These are phyloP conservation scores for Mycena vulgaris DNA, from an alignment of 768 basidiomycete species.

Conservation along the genomic window DNA sequence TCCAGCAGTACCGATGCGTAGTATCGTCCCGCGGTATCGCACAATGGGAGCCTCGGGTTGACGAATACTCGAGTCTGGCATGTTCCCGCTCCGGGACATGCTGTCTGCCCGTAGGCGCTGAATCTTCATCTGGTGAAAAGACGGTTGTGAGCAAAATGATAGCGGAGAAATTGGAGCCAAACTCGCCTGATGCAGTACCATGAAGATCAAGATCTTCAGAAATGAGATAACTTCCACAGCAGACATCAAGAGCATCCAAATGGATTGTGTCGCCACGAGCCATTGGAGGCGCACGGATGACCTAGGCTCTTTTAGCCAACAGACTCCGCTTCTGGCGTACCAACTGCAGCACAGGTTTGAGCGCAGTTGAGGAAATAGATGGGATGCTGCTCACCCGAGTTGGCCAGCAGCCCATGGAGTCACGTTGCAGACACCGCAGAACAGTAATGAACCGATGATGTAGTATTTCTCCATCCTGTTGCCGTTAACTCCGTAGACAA, in stretches of 20 bases:
- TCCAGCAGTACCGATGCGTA: neutral
- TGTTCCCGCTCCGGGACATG: too few species aligned
- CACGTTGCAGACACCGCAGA: neutral
- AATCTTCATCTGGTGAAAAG: neutral
- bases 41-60: conserved; percentile 4
- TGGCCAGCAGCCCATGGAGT: neutral
- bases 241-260: neutral
- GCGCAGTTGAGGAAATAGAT: neutral
- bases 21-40: neutral
- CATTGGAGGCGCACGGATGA: neutral
- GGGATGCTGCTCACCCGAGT: neutral
- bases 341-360: neutral
- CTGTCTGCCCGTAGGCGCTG: neutral
- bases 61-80: too few species aligned
- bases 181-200: neutral
- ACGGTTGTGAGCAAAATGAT: too few species aligned
- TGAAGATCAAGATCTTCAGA: neutral
- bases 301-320: neutral
- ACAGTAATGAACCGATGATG: neutral
- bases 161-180: too few species aligned
- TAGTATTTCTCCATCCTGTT: conserved; percentile 43
- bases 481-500: conserved; percentile 45
- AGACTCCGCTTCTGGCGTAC: neutral
- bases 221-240: neutral
- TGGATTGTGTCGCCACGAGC: neutral